A percentile compares a stretch with the other conserved stretches of the same genome.
Evolutionary conservation across 495 filamentous ascomycete species (phyloP).

Genomic region (Lasiosphaeris hirsuta): DNA sequence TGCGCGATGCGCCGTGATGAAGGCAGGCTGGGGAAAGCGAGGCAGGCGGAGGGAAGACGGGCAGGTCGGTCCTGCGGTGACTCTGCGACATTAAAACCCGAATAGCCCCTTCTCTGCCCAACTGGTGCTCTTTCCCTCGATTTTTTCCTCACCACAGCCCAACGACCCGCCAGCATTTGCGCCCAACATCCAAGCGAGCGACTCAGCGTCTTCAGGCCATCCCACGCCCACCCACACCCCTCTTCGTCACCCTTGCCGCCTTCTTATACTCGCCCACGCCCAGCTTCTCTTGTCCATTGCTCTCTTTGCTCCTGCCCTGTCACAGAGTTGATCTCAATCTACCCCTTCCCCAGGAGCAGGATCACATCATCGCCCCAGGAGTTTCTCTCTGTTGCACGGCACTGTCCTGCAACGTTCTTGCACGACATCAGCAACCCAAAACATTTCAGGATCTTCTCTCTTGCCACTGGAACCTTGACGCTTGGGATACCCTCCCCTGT

Average conservation of each 20-base stretch:
- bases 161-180: conserved; percentile 41
- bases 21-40: background rate
- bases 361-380: conserved; percentile 6
- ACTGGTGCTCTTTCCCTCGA: conserved; percentile 36
- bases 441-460: conserved; percentile 24
- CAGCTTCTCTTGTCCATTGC: conserved; percentile 3
- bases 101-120: conserved; percentile 48
- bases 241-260: conserved; percentile 1
- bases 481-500: conserved; percentile 15
- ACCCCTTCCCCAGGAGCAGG: background rate
- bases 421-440: conserved; percentile 22
- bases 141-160: conserved; percentile 40
- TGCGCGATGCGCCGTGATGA: background rate
- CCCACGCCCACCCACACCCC: conserved; percentile 4
- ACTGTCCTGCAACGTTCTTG: conserved; percentile 9
- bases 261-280: conserved; percentile 14
- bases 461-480: conserved; percentile 21
- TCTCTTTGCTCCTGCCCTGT: conserved; percentile 11
- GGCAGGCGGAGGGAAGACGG: conserved; percentile 8
- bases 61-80: conserved; percentile 4
- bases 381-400: conserved; percentile 24
- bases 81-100: conserved; percentile 44
- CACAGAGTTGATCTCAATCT: conserved; percentile 7
- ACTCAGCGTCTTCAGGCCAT: conserved; percentile 7
- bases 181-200: conserved; percentile 36